phyloP scores from a whole-genome alignment of 2,329 filamentous ascomycete genomes.

The Aspergillus sclerotialis region DNA sequence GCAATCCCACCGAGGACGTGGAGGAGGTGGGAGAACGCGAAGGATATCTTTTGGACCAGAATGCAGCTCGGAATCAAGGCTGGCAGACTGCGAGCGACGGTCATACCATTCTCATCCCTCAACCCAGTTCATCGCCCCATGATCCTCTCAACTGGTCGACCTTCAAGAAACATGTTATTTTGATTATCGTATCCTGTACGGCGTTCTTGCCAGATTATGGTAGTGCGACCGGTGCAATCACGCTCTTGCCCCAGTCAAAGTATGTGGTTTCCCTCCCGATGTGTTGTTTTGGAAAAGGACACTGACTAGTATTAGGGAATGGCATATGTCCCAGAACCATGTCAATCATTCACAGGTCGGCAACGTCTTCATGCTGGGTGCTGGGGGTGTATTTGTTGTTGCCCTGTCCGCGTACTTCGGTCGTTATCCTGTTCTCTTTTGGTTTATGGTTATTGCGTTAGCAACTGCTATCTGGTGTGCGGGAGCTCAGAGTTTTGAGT shows the following conservation, averaged over 20 bases:
- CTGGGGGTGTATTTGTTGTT: conserved; percentile 36
- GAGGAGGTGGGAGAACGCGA: no score
- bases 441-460: conserved; percentile 29
- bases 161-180: conserved; percentile 26
- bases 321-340: conserved; percentile 30
- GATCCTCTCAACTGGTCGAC: conserved; percentile 34
- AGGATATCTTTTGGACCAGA: not conserved
- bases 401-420: conserved; percentile 38
- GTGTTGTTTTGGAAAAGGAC: not conserved
- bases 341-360: conserved; percentile 36
- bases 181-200: conserved; percentile 32
- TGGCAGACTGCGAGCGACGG: conserved; percentile 28
- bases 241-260: conserved; percentile 32
- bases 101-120: conserved; percentile 30
- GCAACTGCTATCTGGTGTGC: conserved; percentile 35
- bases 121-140: conserved; percentile 31
- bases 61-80: conserved; percentile 10
- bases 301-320: no score
- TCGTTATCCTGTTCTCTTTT: conserved; percentile 38
- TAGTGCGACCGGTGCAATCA: conserved; percentile 35
- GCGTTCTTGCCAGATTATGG: conserved; percentile 38
- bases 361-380: conserved; percentile 40
- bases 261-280: conserved; percentile 1
- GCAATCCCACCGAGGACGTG: no score
- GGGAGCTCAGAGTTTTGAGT: conserved; percentile 28